These are phyloP conservation scores for Pyrenophora tritici-repentis DNA, from an alignment of 2,329 filamentous ascomycete genomes.

Conservation along the genomic window DNA sequence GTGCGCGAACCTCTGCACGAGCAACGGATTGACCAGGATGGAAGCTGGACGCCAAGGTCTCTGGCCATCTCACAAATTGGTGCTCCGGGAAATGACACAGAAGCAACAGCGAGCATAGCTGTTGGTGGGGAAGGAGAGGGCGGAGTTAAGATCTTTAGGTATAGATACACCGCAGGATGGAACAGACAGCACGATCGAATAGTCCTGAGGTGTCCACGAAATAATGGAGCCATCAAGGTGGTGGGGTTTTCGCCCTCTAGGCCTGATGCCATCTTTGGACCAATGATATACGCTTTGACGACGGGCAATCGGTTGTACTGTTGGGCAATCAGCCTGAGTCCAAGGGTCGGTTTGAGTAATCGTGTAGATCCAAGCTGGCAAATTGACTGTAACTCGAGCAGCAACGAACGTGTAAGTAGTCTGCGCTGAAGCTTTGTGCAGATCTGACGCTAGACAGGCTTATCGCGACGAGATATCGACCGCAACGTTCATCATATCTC, in stretches of 20 bases:
- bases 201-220: slow-evolving; percentile 18
- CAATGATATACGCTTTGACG: slow-evolving; percentile 24
- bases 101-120: slow-evolving; percentile 20
- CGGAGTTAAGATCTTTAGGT: slow-evolving; percentile 25
- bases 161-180: slow-evolving; percentile 16
- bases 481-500: slow-evolving; percentile 19
- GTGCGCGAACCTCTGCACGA: slow-evolving; percentile 6
- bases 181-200: slow-evolving; percentile 10
- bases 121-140: slow-evolving; percentile 29
- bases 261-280: slow-evolving; percentile 1
- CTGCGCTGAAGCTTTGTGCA: not conserved
- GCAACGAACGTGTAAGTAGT: slow-evolving; percentile 17
- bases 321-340: slow-evolving; percentile 14
- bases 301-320: slow-evolving; percentile 22
- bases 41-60: slow-evolving; percentile 23
- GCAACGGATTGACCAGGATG: slow-evolving; percentile 15
- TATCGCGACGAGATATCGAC: slow-evolving; percentile 22
- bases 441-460: slow-evolving; percentile 15
- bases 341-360: not conserved
- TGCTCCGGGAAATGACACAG: slow-evolving; percentile 2
- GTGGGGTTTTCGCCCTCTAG: slow-evolving; percentile 24
- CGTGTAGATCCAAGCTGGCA: slow-evolving; percentile 11
- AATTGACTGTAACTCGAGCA: slow-evolving; percentile 13
- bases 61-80: slow-evolving; percentile 20
- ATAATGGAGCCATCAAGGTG: slow-evolving; percentile 19